Evolutionary conservation across 2,329 filamentous ascomycete genomes (phyloP).

Genomic region (Pyrenochaeta sp.): DNA sequence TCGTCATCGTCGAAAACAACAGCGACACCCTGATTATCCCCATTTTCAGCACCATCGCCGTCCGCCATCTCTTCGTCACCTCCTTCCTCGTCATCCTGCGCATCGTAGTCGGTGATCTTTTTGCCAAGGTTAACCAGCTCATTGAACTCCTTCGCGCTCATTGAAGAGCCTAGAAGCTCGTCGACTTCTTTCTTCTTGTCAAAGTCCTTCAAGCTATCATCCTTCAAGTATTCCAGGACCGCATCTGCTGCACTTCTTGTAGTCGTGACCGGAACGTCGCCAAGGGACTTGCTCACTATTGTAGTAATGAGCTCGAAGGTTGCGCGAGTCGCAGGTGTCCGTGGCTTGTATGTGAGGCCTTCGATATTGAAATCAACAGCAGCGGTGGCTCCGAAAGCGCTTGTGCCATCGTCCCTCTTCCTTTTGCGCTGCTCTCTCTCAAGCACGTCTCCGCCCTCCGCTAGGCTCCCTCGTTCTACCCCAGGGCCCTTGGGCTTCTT

Average conservation of each 20-base stretch:
- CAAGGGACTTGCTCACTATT: constrained; percentile 85
- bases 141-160: constrained; percentile 93
- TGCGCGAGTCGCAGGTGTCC: constrained; percentile 88
- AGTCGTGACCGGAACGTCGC: constrained; percentile 91
- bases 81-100: constrained; percentile 88
- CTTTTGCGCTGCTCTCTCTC: constrained; percentile 86
- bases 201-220: constrained; percentile 94
- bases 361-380: constrained; percentile 86
- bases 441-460: constrained; percentile 84
- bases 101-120: constrained; percentile 98
- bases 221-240: constrained; percentile 89
- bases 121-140: constrained; percentile 95
- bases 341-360: constrained; percentile 88
- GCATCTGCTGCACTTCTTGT: constrained; percentile 94
- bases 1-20: constrained; percentile 96
- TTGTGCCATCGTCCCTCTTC: constrained; percentile 73
- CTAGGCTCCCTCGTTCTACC: constrained; percentile 76
- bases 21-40: constrained; percentile 94
- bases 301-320: constrained; percentile 96
- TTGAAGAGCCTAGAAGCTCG: constrained; percentile 83
- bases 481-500: constrained; percentile 73
- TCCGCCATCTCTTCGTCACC: constrained; percentile 72
- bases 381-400: constrained; percentile 74
- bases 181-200: constrained; percentile 99
- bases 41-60: constrained; percentile 72